phyloP scores from a whole-genome alignment of 768 basidiomycete genomes.

The Lactarius hengduanensis region DNA sequence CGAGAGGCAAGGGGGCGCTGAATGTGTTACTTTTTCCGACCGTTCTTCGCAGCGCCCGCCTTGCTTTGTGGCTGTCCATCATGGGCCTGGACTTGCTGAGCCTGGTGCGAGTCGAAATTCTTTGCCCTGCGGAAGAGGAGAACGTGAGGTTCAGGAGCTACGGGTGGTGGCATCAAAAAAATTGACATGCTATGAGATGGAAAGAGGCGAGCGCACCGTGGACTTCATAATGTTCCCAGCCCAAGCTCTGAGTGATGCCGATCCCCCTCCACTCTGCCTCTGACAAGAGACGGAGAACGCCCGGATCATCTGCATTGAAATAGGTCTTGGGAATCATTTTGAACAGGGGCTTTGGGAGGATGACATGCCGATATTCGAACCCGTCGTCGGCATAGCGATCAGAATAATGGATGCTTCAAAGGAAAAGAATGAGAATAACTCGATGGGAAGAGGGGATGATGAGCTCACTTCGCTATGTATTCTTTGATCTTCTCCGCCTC shows the following conservation, averaged over 20 bases:
- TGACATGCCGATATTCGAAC: constrained; percentile 97
- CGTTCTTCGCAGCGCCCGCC: constrained; percentile 39
- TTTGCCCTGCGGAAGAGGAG: constrained; percentile 86
- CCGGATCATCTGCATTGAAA: constrained; percentile 69
- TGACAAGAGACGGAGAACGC: constrained; percentile 74
- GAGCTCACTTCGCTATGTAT: constrained; percentile 70
- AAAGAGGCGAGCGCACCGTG: constrained; percentile 55
- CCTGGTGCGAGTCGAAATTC: constrained; percentile 47
- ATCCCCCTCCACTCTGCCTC: constrained; percentile 96
- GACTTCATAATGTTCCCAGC: constrained; percentile 98
- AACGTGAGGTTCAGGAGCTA: constrained; percentile 92
- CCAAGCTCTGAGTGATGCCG: constrained; percentile 92
- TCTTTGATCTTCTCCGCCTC: constrained; percentile 50
- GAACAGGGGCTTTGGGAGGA: constrained; percentile 90
- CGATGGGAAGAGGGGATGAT: constrained; percentile 22
- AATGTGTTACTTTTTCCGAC: constrained; percentile 41
- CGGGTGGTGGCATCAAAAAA: constrained; percentile 11
- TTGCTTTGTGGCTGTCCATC: constrained; percentile 30
- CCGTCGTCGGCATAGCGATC: constrained; percentile 90
- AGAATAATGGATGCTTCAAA: constrained; percentile 78
- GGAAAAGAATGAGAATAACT: constrained; percentile 5
- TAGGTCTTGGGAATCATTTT: constrained; percentile 89
- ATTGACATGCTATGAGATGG: constrained; percentile 10
- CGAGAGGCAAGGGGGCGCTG: background rate
- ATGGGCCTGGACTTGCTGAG: constrained; percentile 23